phyloP scores from a whole-genome alignment of 1,284 basidiomycete species.

The Cutaneotrichosporon sp. region DNA sequence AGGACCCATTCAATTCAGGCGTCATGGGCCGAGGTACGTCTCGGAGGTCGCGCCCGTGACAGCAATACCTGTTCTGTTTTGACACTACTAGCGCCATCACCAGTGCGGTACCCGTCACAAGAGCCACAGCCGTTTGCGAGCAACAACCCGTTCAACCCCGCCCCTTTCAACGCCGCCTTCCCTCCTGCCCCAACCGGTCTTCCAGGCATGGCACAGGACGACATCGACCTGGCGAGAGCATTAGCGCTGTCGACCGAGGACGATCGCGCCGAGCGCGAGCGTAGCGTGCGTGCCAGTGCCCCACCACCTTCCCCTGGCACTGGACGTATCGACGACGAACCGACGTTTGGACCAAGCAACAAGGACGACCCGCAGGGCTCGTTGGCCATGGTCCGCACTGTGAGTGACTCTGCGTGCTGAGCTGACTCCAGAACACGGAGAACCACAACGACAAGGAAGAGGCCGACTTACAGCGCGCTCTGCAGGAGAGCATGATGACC shows the following conservation, averaged over 20 bases:
- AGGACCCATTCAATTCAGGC: slow-evolving; percentile 2
- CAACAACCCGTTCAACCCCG: slow-evolving; percentile 32
- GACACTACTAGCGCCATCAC: slow-evolving; percentile 1
- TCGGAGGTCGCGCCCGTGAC: neutral
- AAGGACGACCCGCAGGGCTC: slow-evolving; percentile 40
- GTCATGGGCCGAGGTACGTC: slow-evolving; percentile 4
- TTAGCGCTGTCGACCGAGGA: slow-evolving; percentile 25
- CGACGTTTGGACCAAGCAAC: slow-evolving; percentile 43
- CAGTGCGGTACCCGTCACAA: neutral
- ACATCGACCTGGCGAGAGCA: slow-evolving; percentile 31
- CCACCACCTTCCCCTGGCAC: slow-evolving; percentile 46
- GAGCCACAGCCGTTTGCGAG: slow-evolving; percentile 10
- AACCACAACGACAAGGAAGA: slow-evolving; percentile 42
- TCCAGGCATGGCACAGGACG: slow-evolving; percentile 14
- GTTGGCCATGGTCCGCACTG: slow-evolving; percentile 28
- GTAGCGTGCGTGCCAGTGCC: slow-evolving; percentile 40
- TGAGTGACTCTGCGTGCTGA: neutral
- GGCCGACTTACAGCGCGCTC: slow-evolving; percentile 45
- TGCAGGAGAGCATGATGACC: slow-evolving; percentile 50
- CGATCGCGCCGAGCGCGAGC: slow-evolving; percentile 29
- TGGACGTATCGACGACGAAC: slow-evolving; percentile 12
- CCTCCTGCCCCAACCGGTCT: slow-evolving; percentile 38
- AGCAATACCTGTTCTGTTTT: slow-evolving; percentile 5
- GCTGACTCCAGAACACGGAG: slow-evolving; percentile 3
- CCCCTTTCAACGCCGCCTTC: slow-evolving; percentile 57